phyloP scores from a whole-genome alignment of 805 yeast species.

The Zygotorulaspora florentina region DNA sequence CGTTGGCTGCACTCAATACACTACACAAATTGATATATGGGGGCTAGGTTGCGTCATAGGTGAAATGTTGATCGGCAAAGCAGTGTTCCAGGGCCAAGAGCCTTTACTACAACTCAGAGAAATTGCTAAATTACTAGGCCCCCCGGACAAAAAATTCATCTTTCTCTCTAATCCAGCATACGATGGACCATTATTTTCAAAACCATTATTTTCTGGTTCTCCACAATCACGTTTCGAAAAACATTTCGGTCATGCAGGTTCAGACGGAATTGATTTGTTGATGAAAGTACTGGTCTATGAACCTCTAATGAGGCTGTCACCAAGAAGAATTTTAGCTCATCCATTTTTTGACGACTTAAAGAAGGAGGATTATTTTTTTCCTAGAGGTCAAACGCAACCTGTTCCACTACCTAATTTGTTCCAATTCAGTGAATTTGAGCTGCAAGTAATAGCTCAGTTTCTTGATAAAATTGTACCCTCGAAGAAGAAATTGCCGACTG shows the following conservation, averaged over 20 bases:
- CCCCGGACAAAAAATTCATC: constrained; percentile 70
- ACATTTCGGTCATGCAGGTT: constrained; percentile 72
- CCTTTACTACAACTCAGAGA: constrained; percentile 86
- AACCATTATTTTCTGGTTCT: constrained; percentile 55
- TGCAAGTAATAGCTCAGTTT: constrained; percentile 42
- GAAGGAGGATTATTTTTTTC: constrained; percentile 47
- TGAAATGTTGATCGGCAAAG: constrained; percentile 86
- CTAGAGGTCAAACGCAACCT: constrained; percentile 48
- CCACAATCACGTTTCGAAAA: constrained; percentile 56
- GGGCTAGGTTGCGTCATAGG: constrained; percentile 96
- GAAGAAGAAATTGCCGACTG: constrained; percentile 1
- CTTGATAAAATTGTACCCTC: constrained; percentile 20
- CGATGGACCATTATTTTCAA: constrained; percentile 68
- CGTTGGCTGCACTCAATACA: constrained; percentile 82
- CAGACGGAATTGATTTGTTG: constrained; percentile 80
- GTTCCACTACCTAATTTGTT: constrained; percentile 48
- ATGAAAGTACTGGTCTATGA: constrained; percentile 82
- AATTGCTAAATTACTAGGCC: constrained; percentile 85
- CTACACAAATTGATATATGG: constrained; percentile 95
- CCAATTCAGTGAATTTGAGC: constrained; percentile 69
- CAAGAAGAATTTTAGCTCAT: constrained; percentile 80
- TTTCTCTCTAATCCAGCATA: constrained; percentile 71
- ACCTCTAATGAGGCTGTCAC: constrained; percentile 77
- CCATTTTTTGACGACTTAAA: constrained; percentile 86
- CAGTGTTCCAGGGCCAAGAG: constrained; percentile 92